These are phyloP conservation scores for Aspergillus ochraceus DNA, from an alignment of 2,329 filamentous ascomycete genomes.

Conservation along the genomic window DNA sequence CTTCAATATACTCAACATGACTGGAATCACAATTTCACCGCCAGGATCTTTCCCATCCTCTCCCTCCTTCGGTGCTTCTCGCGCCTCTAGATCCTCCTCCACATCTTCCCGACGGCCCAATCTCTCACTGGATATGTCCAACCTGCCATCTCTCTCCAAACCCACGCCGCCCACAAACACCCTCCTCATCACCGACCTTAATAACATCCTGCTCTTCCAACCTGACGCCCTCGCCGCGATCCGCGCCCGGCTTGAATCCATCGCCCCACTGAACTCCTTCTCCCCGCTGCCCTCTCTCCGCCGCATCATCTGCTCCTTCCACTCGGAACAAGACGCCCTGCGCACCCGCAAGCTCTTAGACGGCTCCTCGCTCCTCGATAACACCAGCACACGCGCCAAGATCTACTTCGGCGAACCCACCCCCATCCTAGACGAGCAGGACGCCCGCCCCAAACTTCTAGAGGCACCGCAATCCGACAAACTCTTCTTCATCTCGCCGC, in stretches of 20 bases:
- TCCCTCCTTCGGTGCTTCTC: slow-evolving; percentile 22
- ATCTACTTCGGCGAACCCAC: slow-evolving; percentile 57
- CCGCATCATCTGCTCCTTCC: slow-evolving; percentile 53
- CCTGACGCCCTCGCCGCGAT: slow-evolving; percentile 45
- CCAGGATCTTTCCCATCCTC: slow-evolving; percentile 26
- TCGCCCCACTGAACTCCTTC: slow-evolving; percentile 51
- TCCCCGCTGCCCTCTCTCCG: slow-evolving; percentile 52
- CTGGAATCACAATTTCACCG: slow-evolving; percentile 19
- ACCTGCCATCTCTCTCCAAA: slow-evolving; percentile 45
- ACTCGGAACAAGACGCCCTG: slow-evolving; percentile 43
- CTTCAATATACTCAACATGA: slow-evolving; percentile 17
- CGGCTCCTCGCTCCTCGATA: slow-evolving; percentile 33
- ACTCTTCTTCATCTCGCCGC: slow-evolving; percentile 66
- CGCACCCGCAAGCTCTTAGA: slow-evolving; percentile 46
- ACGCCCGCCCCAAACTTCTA: slow-evolving; percentile 46
- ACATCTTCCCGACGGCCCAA: slow-evolving; percentile 31
- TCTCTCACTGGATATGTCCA: slow-evolving; percentile 48
- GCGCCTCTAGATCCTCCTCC: slow-evolving; percentile 26
- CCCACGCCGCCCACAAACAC: slow-evolving; percentile 52
- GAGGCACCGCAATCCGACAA: slow-evolving; percentile 59
- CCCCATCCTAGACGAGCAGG: slow-evolving; percentile 40
- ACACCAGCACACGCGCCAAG: slow-evolving; percentile 35
- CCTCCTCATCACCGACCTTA: slow-evolving; percentile 51
- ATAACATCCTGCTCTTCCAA: slow-evolving; percentile 48
- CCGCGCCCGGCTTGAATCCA: slow-evolving; percentile 41